phyloP scores from a whole-genome alignment of 768 basidiomycete genomes.

The Xerocomellus amylosporus region DNA sequence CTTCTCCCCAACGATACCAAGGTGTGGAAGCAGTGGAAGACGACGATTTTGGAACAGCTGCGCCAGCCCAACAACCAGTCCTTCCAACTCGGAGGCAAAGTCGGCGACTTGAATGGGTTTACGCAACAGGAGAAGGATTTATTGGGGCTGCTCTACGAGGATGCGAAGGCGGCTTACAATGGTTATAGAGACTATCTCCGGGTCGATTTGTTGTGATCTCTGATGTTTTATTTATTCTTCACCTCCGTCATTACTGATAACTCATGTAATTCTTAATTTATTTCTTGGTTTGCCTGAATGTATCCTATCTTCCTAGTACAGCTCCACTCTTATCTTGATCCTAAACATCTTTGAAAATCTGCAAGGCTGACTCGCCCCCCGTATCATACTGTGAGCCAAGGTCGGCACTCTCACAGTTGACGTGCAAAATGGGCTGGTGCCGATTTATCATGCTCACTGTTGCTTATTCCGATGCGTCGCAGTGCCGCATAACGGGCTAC shows the following conservation, averaged over 20 bases:
- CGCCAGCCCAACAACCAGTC: not conserved
- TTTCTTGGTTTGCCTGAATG: not conserved
- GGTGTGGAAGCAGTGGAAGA: slow-evolving; percentile 23
- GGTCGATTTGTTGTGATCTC: not conserved
- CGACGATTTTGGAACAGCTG: slow-evolving; percentile 4
- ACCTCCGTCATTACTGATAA: too few relatives aligned
- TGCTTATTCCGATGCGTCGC: too few relatives aligned
- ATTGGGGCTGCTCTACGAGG: slow-evolving; percentile 9
- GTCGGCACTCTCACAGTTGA: too few relatives aligned
- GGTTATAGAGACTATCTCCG: slow-evolving; percentile 12
- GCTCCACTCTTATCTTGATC: not conserved
- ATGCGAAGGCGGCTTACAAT: slow-evolving; percentile 10
- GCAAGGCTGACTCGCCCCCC: too few relatives aligned
- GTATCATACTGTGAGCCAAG: too few relatives aligned
- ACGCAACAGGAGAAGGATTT: slow-evolving; percentile 10
- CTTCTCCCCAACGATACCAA: slow-evolving; percentile 20
- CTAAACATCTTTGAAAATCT: too few relatives aligned
- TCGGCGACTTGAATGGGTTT: not conserved
- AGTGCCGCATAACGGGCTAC: too few relatives aligned
- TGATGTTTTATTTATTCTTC: not conserved
- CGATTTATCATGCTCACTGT: too few relatives aligned
- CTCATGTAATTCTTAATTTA: not conserved
- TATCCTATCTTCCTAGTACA: not conserved
- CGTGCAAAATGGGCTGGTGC: too few relatives aligned
- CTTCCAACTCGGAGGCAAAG: not conserved